Conservation (phyloP, 495 filamentous ascomycete genomes). For the Aspergillus campestris region DNA sequence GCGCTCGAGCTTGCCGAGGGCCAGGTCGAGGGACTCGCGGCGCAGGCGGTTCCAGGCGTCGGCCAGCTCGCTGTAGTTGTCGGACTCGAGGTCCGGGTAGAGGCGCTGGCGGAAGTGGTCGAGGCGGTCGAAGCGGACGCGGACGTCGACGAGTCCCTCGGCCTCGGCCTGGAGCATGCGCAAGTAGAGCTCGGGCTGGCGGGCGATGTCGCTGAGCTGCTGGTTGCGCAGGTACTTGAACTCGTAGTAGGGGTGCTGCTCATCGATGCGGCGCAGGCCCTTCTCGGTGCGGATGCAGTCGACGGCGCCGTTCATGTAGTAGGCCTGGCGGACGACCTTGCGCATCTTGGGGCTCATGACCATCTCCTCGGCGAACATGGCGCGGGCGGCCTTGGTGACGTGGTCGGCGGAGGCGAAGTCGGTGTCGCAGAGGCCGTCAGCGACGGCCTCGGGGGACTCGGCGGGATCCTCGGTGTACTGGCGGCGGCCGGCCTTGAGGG, state of each 20-base stretch:
- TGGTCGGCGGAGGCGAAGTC: constrained; percentile 71
- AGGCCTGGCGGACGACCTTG: constrained; percentile 70
- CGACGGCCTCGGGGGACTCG: constrained; percentile 70
- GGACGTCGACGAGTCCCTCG: constrained; percentile 82
- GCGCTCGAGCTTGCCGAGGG: constrained; percentile 70
- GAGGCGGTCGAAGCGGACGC: constrained; percentile 64
- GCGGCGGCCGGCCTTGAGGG: constrained; percentile 63
- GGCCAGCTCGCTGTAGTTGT: constrained; percentile 89
- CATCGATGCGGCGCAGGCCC: constrained; percentile 87
- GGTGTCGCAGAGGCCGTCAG: constrained; percentile 62
- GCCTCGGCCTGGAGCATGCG: constrained; percentile 96
- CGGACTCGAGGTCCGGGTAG: constrained; percentile 75
- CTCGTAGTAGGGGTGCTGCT: constrained; percentile 92
- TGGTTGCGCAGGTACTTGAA: constrained; percentile 95
- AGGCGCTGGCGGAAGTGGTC: constrained; percentile 64
- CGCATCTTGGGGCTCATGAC: constrained; percentile 83
- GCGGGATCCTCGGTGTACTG: constrained; percentile 76
- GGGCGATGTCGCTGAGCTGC: constrained; percentile 68
- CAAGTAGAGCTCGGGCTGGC: constrained; percentile 77
- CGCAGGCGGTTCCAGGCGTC: constrained; percentile 91
- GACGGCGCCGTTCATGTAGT: constrained; percentile 72
- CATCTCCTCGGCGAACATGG: constrained; percentile 88
- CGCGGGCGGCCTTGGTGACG: constrained; percentile 68
- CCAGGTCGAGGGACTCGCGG: constrained; percentile 72
- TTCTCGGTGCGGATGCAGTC: constrained; percentile 90